phyloP scores from a whole-genome alignment of 2,329 filamentous ascomycete genomes.

The Aspergillus floridensis region DNA sequence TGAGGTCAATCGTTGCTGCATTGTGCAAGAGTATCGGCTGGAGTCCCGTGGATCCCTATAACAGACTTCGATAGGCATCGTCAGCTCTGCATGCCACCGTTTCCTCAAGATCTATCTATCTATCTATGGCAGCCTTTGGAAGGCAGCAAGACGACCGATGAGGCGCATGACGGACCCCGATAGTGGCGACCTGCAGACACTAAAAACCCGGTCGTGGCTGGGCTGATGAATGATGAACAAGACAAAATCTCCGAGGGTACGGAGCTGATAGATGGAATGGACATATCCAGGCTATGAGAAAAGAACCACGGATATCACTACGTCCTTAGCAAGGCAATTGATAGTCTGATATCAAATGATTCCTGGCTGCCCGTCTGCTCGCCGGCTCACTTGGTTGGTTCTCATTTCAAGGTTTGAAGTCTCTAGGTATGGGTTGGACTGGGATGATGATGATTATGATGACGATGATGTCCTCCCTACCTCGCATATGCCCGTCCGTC shows the following conservation, averaged over 20 bases:
- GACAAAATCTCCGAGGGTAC: slow-evolving; percentile 7
- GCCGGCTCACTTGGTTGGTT: not conserved
- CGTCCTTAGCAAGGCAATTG: not conserved
- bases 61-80: not conserved
- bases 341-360: not conserved
- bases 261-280: slow-evolving; percentile 6
- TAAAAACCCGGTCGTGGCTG: slow-evolving; percentile 1
- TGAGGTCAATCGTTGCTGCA: slow-evolving; percentile 17
- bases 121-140: not conserved
- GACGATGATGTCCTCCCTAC: no score
- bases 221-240: not conserved
- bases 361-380: not conserved
- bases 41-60: slow-evolving; percentile 6
- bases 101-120: not conserved
- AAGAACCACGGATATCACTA: not conserved
- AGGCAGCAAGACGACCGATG: not conserved
- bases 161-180: not conserved
- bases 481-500: no score
- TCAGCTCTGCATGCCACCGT: not conserved
- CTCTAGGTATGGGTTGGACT: not conserved
- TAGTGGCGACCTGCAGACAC: not conserved
- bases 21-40: slow-evolving; percentile 11
- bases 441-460: no score
- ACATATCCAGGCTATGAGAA: not conserved
- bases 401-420: not conserved